Base-by-base conservation (phyloP, 257 asterid species). In the Lycium barbarum region DNA sequence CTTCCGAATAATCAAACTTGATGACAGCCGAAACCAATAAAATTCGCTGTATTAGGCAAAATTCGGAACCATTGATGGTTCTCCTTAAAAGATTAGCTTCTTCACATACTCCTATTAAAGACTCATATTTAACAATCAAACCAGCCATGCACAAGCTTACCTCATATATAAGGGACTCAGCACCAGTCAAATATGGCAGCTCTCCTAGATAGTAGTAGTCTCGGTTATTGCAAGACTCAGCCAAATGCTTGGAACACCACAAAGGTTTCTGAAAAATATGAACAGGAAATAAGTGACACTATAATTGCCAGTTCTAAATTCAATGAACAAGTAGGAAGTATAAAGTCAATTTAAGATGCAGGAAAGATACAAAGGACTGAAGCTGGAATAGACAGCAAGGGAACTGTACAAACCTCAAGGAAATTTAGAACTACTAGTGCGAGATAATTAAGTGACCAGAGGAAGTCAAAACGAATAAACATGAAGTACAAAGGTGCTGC, bases 371-470 rank as follows among this genome's bases (percentile, higher is more conserved):
- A 67, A 70, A 83, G 71, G 20, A 10, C 71, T n/a, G 81, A 83
- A 43, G 38, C 63, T 47, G 45, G 85, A 83, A 74, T 72, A 84
- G 83, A 84, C 84, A 84, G 61, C 55, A 76, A 76, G 54, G 83
- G 40, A 65, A 83, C 38, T 65, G 14, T 40, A 87, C 88, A 87
- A 80, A 93, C 97, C 97, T 93, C 97, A 84, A 92, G 86, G 89
- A 97, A 97, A 87, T 95, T 94, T 79, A 97, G 94, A 82, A 92
- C 85, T 43, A 97, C 79, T 86, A 97, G 80, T 68, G 98, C 98
- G 79, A 95, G 93, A 91, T 90, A 95, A 88, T 92, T 97, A 84
- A 97, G 94, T 81, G 98, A 62, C 98, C 99, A 97, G 14, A 97
- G 89, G 86, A 93, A 61, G 90, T 97, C 98, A 88, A 97, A 94